These are phyloP conservation scores for Royoungia palumana DNA, from an alignment of 768 basidiomycete species.

Conservation along the genomic window DNA sequence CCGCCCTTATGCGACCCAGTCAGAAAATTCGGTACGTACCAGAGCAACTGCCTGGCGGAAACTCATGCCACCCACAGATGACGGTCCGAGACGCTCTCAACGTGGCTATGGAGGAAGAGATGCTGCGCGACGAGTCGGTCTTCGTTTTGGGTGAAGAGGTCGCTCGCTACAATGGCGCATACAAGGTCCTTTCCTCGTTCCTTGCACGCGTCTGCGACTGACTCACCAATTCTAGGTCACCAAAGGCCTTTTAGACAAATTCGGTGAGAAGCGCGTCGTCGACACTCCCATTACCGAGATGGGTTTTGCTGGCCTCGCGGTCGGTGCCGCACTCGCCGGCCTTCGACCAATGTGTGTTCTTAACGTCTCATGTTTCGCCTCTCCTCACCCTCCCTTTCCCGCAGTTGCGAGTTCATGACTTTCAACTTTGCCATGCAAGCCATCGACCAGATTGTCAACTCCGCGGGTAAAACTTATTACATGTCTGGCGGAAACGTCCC, in stretches of 20 bases:
- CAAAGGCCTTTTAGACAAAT: slow-evolving; percentile 98
- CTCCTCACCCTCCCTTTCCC: slow-evolving; percentile 9
- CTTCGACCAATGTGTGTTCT: slow-evolving; percentile 80
- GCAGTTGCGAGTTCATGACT: slow-evolving; percentile 98
- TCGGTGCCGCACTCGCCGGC: slow-evolving; percentile 92
- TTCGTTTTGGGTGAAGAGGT: slow-evolving; percentile 98
- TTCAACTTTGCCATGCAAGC: slow-evolving; percentile 99
- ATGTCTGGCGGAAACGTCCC: slow-evolving; percentile 99
- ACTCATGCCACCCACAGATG: slow-evolving; percentile 54
- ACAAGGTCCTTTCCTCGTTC: slow-evolving; percentile 58
- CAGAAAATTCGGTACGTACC: slow-evolving; percentile 45
- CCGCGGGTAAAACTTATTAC: slow-evolving; percentile 99
- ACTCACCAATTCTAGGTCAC: slow-evolving; percentile 62
- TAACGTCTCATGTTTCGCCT: background rate
- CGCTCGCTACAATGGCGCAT: slow-evolving; percentile 96
- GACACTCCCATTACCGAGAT: slow-evolving; percentile 98
- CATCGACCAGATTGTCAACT: slow-evolving; percentile 99
- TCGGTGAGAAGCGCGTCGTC: slow-evolving; percentile 96
- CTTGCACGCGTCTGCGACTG: slow-evolving; percentile 8
- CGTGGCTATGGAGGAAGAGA: slow-evolving; percentile 98
- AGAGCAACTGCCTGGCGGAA: slow-evolving; percentile 17
- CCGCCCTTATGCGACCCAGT: slow-evolving; percentile 65
- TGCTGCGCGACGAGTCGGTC: slow-evolving; percentile 92
- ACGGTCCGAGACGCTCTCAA: slow-evolving; percentile 98
- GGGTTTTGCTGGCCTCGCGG: slow-evolving; percentile 96